Percentiles rank a stretch among this genome's conserved stretches.
Conservation (phyloP, 1,284 basidiomycete species). For the Schizopora paradoxa region DNA sequence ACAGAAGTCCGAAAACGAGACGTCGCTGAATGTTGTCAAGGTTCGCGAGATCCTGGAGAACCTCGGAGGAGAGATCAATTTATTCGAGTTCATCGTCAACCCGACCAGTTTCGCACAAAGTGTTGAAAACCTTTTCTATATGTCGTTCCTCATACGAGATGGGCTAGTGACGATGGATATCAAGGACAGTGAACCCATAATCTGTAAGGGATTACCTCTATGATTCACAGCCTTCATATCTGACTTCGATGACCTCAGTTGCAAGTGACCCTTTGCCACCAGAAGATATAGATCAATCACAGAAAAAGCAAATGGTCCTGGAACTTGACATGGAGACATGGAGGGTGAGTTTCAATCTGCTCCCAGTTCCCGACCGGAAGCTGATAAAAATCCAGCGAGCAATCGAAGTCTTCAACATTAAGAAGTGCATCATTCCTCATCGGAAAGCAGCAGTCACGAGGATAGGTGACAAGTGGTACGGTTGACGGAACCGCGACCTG, state of each 20-base stretch:
- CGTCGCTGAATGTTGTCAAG: conserved; percentile 68
- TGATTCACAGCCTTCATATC: not conserved
- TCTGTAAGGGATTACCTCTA: conserved; percentile 47
- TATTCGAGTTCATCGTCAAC: conserved; percentile 84
- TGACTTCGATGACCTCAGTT: not conserved
- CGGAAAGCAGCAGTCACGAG: conserved; percentile 49
- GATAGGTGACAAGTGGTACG: conserved; percentile 65
- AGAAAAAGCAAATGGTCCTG: conserved; percentile 77
- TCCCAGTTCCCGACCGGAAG: not conserved
- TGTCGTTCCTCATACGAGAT: conserved; percentile 87
- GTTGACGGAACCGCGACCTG: too few relatives aligned
- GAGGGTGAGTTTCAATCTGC: conserved; percentile 43
- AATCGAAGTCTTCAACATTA: conserved; percentile 77
- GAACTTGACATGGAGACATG: conserved; percentile 84
- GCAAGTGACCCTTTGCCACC: not conserved
- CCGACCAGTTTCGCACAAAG: conserved; percentile 86
- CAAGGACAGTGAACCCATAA: conserved; percentile 59
- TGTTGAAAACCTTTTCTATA: conserved; percentile 90
- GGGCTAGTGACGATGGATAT: conserved; percentile 66
- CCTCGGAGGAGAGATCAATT: conserved; percentile 50
- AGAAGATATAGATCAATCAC: conserved; percentile 48
- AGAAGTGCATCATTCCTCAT: conserved; percentile 59
- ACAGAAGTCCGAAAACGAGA: conserved; percentile 72
- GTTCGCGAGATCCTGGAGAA: conserved; percentile 50
- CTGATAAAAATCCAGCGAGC: conserved; percentile 48